Evolutionary conservation across 768 basidiomycete species (phyloP).

Genomic region (Asterophora lycoperdoides): DNA sequence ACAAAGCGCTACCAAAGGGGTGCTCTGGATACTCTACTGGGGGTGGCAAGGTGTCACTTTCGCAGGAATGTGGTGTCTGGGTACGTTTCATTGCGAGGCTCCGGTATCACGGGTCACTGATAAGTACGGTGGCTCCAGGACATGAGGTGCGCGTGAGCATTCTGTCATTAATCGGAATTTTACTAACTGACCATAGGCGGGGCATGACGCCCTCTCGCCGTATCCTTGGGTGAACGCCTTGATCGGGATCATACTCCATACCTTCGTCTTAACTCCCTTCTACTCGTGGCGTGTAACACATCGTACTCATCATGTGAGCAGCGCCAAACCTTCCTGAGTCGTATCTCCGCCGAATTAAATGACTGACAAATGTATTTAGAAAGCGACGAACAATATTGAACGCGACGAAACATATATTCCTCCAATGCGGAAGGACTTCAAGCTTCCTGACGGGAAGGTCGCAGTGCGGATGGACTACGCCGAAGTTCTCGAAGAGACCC

Average conservation of each 20-base stretch:
- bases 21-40: conserved; percentile 46
- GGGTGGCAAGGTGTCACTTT: conserved; percentile 45
- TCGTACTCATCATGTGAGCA: conserved; percentile 57
- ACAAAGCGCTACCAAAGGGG: conserved; percentile 18
- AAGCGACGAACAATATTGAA: conserved; percentile 51
- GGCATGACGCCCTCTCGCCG: conserved; percentile 46
- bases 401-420: conserved; percentile 74
- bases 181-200: conserved; percentile 31
- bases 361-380: conserved; percentile 21
- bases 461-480: conserved; percentile 40
- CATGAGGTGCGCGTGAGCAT: conserved; percentile 34
- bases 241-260: conserved; percentile 40
- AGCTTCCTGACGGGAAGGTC: conserved; percentile 38
- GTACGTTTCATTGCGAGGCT: conserved; percentile 21
- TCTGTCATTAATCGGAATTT: background rate
- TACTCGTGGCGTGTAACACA: conserved; percentile 67
- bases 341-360: background rate
- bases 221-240: conserved; percentile 32
- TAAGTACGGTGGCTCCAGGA: conserved; percentile 22
- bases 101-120: background rate
- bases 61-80: conserved; percentile 42
- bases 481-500: conserved; percentile 48
- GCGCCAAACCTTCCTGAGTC: background rate
- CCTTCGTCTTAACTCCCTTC: conserved; percentile 51
- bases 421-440: conserved; percentile 35